These are phyloP conservation scores for Aspergillus thermomutatus DNA, from an alignment of 2,329 filamentous ascomycete species.

Conservation along the genomic window DNA sequence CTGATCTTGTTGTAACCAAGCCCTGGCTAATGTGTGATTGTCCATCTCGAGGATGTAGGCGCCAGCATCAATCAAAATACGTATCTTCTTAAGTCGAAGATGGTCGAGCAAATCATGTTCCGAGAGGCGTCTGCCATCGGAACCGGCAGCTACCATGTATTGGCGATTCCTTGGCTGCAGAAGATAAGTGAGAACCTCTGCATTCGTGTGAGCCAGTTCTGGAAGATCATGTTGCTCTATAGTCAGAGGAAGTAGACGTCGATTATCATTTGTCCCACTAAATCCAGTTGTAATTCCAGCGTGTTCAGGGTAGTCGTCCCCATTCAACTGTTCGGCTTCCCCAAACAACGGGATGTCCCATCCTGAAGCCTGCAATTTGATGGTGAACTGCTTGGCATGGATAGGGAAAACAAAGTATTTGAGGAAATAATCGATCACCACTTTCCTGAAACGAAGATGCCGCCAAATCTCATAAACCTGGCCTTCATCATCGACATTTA, in stretches of 20 bases:
- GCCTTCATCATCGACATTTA: slow-evolving; percentile 58
- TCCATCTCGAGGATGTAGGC: slow-evolving; percentile 62
- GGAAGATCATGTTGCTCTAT: slow-evolving; percentile 61
- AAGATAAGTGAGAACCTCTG: slow-evolving; percentile 59
- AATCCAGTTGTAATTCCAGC: slow-evolving; percentile 61
- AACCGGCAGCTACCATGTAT: slow-evolving; percentile 40
- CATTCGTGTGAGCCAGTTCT: slow-evolving; percentile 58
- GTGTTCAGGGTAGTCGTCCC: slow-evolving; percentile 1
- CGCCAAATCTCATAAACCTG: slow-evolving; percentile 53
- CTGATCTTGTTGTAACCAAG: slow-evolving; percentile 50
- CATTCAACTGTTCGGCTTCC: slow-evolving; percentile 3
- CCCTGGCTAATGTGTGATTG: slow-evolving; percentile 48
- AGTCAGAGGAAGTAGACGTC: slow-evolving; percentile 57
- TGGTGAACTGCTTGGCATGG: slow-evolving; percentile 62
- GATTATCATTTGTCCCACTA: slow-evolving; percentile 68
- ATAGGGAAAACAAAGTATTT: slow-evolving; percentile 63
- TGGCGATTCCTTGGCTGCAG: slow-evolving; percentile 50
- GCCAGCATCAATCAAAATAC: slow-evolving; percentile 62
- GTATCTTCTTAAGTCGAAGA: slow-evolving; percentile 40
- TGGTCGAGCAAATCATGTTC: slow-evolving; percentile 46
- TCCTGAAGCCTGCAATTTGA: slow-evolving; percentile 62
- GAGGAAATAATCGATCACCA: slow-evolving; percentile 58
- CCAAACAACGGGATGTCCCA: slow-evolving; percentile 62
- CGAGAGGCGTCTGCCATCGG: slow-evolving; percentile 35
- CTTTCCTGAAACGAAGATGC: slow-evolving; percentile 47